A percentile compares a stretch with the other conserved stretches of the same genome.
phyloP scores from a whole-genome alignment of 192 early-diverging fungal species.

The Linnemannia hyalina region DNA sequence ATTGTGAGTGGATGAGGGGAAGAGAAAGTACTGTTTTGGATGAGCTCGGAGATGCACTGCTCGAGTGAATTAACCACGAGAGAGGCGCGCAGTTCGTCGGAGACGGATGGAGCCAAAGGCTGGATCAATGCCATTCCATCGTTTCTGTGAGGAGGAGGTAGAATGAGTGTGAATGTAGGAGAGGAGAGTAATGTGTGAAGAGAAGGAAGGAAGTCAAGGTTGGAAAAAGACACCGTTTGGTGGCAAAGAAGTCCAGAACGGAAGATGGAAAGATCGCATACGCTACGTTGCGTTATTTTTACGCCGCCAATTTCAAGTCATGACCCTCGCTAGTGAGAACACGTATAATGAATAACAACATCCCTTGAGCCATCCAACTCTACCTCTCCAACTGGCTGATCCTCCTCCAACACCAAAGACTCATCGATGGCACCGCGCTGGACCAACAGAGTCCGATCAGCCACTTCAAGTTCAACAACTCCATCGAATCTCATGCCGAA shows the following conservation, averaged over 20 bases:
- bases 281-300: too few species aligned
- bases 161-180: neutral
- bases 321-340: too few species aligned
- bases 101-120: conserved; percentile 32
- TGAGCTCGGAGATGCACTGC: conserved; percentile 71
- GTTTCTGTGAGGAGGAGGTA: neutral
- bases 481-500: too few species aligned
- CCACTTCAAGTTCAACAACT: too few species aligned
- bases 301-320: too few species aligned
- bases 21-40: conserved; percentile 67
- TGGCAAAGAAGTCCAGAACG: conserved; percentile 2
- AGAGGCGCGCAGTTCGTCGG: conserved; percentile 54
- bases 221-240: neutral
- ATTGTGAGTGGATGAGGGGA: neutral
- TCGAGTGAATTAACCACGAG: conserved; percentile 55
- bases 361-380: too few species aligned
- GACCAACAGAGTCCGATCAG: too few species aligned
- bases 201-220: neutral
- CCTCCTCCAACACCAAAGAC: too few species aligned
- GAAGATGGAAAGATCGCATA: neutral
- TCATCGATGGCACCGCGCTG: too few species aligned
- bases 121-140: conserved; percentile 56
- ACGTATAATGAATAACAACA: too few species aligned
- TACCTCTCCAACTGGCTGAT: too few species aligned
- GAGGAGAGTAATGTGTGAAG: neutral